Conservation (phyloP, 179 eudicot genomes). For the Corrigiola litoralis region DNA sequence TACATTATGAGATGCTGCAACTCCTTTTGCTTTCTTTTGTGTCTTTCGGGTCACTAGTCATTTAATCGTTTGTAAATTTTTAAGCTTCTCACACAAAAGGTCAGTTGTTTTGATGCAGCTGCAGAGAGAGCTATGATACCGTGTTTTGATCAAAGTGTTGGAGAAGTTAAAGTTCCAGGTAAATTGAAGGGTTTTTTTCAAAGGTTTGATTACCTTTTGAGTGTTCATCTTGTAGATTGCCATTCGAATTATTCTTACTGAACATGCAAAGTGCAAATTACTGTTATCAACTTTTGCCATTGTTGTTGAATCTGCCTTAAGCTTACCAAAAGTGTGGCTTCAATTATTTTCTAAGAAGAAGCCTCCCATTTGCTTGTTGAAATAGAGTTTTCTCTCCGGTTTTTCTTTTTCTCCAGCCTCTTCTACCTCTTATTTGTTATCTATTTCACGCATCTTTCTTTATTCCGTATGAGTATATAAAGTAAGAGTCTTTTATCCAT, state of each 20-base stretch:
- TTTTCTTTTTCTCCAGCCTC: background rate
- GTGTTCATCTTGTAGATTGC: background rate
- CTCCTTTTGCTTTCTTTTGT: background rate
- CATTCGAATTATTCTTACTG: background rate
- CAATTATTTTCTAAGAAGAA: no score
- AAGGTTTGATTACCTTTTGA: background rate
- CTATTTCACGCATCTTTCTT: background rate
- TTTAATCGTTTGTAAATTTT: conserved; percentile 7
- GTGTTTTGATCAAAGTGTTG: conserved; percentile 50
- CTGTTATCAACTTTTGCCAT: background rate
- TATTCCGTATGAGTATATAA: background rate
- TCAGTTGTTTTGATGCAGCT: conserved; percentile 90
- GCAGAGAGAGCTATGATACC: conserved; percentile 81
- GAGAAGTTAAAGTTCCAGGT: conserved; percentile 69
- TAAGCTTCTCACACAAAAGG: conserved; percentile 26
- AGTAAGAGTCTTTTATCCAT: no score
- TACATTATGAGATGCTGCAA: conserved; percentile 6
- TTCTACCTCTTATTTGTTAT: background rate
- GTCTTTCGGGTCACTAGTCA: background rate
- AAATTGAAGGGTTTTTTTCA: conserved; percentile 10
- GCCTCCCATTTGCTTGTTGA: background rate
- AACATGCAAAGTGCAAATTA: no score
- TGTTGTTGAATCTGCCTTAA: no score
- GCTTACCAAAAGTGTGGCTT: no score
- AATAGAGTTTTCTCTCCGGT: background rate